Percentiles rank a stretch among this genome's conserved stretches.
These are phyloP conservation scores for Apiotrichum sp. DNA, from an alignment of 1,284 basidiomycete species.

Conservation along the genomic window DNA sequence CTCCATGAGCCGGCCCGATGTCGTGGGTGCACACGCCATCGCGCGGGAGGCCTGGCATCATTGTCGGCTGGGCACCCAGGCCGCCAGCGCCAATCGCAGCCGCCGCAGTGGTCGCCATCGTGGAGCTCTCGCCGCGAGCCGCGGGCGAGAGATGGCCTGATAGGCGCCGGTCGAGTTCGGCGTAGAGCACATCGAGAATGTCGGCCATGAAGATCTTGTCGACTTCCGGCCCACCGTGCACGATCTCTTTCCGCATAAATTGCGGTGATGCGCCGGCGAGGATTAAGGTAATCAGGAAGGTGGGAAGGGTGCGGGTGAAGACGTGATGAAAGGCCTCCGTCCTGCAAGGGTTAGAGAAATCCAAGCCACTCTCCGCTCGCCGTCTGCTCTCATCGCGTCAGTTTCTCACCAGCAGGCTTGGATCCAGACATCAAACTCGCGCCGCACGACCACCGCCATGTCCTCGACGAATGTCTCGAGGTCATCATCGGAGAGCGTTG, in stretches of 20 bases:
- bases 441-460: conserved; percentile 38
- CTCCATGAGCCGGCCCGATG: conserved; percentile 20
- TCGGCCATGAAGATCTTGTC: conserved; percentile 41
- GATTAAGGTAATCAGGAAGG: conserved; percentile 44
- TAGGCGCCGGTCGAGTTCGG: conserved; percentile 41
- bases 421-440: conserved; percentile 47
- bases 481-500: conserved; percentile 34
- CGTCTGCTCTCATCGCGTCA: too few species aligned
- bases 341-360: conserved; percentile 20
- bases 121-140: conserved; percentile 14
- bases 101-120: conserved; percentile 12
- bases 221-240: conserved; percentile 42
- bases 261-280: conserved; percentile 38
- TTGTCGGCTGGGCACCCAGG: conserved; percentile 13
- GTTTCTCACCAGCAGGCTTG: conserved; percentile 45
- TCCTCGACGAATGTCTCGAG: conserved; percentile 40
- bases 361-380: background rate
- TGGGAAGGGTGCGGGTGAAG: conserved; percentile 43
- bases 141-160: conserved; percentile 19
- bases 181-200: conserved; percentile 40
- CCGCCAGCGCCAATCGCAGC: conserved; percentile 17
- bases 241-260: conserved; percentile 42
- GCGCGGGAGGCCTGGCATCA: conserved; percentile 11
- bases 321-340: conserved; percentile 47
- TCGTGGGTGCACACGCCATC: conserved; percentile 18